Percentiles rank a stretch among this genome's conserved stretches.
These are phyloP conservation scores for Russula griseocarnosa DNA, from an alignment of 768 basidiomycete species.

Conservation along the genomic window DNA sequence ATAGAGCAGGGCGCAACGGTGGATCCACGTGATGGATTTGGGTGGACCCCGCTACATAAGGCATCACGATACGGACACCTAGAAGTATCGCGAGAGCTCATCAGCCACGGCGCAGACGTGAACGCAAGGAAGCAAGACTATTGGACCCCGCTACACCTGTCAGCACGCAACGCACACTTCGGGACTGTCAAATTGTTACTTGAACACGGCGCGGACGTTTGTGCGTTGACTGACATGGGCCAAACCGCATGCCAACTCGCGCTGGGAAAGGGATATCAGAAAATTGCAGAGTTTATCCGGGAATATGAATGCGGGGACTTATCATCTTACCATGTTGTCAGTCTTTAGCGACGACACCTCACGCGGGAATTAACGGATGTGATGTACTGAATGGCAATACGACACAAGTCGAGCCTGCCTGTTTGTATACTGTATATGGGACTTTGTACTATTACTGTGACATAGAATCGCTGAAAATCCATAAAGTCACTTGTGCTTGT, in stretches of 20 bases:
- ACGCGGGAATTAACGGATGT: too few relatives aligned
- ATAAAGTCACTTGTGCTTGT: too few relatives aligned
- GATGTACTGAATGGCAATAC: too few relatives aligned
- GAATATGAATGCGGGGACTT: background rate
- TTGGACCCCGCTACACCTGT: constrained; percentile 8
- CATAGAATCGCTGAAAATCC: too few relatives aligned
- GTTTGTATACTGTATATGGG: too few relatives aligned
- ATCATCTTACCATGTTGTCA: too few relatives aligned
- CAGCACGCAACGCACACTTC: constrained; percentile 1
- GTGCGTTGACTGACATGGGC: background rate
- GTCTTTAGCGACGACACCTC: background rate
- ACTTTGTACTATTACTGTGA: too few relatives aligned
- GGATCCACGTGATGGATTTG: background rate
- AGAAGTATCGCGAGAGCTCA: background rate
- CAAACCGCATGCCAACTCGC: background rate
- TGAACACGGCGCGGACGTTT: background rate
- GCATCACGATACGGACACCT: background rate
- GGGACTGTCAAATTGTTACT: background rate
- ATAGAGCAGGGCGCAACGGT: constrained; percentile 1
- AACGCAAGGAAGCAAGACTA: background rate
- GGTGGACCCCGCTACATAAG: constrained; percentile 7
- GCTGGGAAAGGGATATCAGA: background rate
- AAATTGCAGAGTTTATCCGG: background rate
- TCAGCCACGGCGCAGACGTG: constrained; percentile 4
- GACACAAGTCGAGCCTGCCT: too few relatives aligned